These are phyloP conservation scores for Vinca minor DNA, from an alignment of 257 asterid species.

Conservation along the genomic window DNA sequence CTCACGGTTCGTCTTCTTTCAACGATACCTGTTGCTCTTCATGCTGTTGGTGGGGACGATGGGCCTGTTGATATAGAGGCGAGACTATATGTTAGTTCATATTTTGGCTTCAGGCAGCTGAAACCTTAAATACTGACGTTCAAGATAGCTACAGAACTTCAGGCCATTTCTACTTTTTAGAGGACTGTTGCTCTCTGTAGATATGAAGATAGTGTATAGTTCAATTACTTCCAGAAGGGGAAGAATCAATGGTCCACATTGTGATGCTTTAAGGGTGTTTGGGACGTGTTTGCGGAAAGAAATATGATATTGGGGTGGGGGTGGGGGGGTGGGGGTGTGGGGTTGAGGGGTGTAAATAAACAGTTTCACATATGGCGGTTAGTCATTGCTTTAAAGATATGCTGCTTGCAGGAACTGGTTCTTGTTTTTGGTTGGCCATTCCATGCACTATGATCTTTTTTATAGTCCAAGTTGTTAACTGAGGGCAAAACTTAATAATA, in stretches of 20 bases:
- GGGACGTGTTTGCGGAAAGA: too few species aligned
- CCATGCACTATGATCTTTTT: not conserved
- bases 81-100: conserved; percentile 58
- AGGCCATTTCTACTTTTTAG: not conserved
- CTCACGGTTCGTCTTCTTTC: conserved; percentile 58
- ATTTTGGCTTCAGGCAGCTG: conserved; percentile 24
- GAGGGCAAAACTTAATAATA: not conserved
- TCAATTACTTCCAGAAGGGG: not conserved
- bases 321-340: too few species aligned
- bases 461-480: not conserved
- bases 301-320: too few species aligned
- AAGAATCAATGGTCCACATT: not conserved
- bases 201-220: conserved; percentile 10
- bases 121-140: not conserved
- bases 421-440: conserved; percentile 15
- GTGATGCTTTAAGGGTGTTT: conserved; percentile 11
- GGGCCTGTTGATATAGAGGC: conserved; percentile 74
- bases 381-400: not conserved
- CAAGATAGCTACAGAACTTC: not conserved
- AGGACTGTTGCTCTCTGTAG: conserved; percentile 11
- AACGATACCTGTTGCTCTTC: conserved; percentile 59
- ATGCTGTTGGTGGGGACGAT: conserved; percentile 69
- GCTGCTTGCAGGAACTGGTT: conserved; percentile 17
- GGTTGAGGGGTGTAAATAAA: not conserved
- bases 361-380: not conserved